Evolutionary conservation across 768 basidiomycete genomes (phyloP), one percentile per base, ranked within the genome.

Genomic region (Mycena chlorophos): DNA sequence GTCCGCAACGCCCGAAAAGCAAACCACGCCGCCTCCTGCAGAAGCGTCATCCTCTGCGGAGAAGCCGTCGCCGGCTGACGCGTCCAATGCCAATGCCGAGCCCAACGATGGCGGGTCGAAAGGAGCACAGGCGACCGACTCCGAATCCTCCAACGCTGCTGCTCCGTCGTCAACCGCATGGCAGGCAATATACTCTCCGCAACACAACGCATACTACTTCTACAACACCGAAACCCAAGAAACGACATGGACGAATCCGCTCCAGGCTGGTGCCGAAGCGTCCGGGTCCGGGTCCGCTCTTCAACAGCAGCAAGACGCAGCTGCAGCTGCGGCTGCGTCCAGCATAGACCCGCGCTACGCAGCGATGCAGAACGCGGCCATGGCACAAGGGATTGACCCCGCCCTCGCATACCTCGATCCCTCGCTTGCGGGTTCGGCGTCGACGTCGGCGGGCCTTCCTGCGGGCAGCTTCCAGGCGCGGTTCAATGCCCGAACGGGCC

Each of bases 191-290:
- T 93, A 79, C 72, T 85, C 90, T 1, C 82, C 89, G 1, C 77
- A 85, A 57, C 83, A 89, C 74, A 88, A 82, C 69, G 78, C 88
- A 10, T 94, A 94, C 72, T 94, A 94, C 70, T 94, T 92, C 75
- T 89, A 79, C 78, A 94, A 92, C 70, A 54, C 83, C 10, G 69
- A 73, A 56, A 91, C 91, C 0, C 77, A 86, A 51, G 84, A 92
- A 73, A 93, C 91, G 17, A 93, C 91, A 2, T 93, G 91, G 91
- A 73, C 75, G 26, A 93, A 93, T 65, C 91, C 91, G 10, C 75
- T 94, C 37, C 74, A 81, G 40, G 71, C 63, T n/a, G 51, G 69
- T 2, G 58, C 69, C 13, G 60, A 67, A 12, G 51, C 66, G 2
- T 59, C 66, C 8, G 55, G 69, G 19, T 51, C 72, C 30, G 57